A percentile compares a stretch with the other conserved stretches of the same genome.
These are phyloP conservation scores for Verticillium longisporum DNA, from an alignment of 2,329 filamentous ascomycete species.

Conservation along the genomic window DNA sequence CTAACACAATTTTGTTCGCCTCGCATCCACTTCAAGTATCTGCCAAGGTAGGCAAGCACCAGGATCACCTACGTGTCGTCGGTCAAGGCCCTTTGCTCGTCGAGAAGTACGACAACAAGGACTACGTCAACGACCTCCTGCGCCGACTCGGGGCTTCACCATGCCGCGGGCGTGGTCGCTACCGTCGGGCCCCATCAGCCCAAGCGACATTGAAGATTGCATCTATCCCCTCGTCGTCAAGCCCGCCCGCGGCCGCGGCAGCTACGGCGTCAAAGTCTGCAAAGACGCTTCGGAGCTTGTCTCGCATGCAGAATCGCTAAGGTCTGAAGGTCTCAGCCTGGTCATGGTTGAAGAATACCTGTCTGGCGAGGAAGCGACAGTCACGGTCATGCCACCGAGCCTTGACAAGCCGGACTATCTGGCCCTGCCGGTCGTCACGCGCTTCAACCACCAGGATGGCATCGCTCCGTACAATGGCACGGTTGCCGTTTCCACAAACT, in stretches of 20 bases:
- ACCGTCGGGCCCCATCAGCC: background rate
- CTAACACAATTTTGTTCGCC: constrained; percentile 42
- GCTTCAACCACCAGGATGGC: constrained; percentile 39
- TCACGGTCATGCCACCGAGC: constrained; percentile 44
- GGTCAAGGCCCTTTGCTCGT: constrained; percentile 39
- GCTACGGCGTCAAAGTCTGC: constrained; percentile 42
- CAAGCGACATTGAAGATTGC: background rate
- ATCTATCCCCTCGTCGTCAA: constrained; percentile 36
- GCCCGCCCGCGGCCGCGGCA: constrained; percentile 40
- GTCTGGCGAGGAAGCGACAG: constrained; percentile 38
- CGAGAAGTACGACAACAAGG: constrained; percentile 44
- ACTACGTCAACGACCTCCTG: constrained; percentile 36
- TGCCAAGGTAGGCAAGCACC: constrained; percentile 17
- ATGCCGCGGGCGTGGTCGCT: constrained; percentile 30
- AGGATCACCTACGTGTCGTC: constrained; percentile 27
- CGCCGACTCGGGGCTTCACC: constrained; percentile 27
- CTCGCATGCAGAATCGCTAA: constrained; percentile 24
- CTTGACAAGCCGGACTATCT: constrained; percentile 24
- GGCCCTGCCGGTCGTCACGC: constrained; percentile 34
- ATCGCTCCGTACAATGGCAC: constrained; percentile 42
- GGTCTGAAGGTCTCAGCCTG: constrained; percentile 22
- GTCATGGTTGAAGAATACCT: constrained; percentile 43
- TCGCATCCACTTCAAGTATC: constrained; percentile 40
- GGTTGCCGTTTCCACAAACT: constrained; percentile 40
- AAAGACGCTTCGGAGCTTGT: constrained; percentile 18